Conservation (phyloP, 78 protist species). For the Dictyostelium firmibasis region DNA sequence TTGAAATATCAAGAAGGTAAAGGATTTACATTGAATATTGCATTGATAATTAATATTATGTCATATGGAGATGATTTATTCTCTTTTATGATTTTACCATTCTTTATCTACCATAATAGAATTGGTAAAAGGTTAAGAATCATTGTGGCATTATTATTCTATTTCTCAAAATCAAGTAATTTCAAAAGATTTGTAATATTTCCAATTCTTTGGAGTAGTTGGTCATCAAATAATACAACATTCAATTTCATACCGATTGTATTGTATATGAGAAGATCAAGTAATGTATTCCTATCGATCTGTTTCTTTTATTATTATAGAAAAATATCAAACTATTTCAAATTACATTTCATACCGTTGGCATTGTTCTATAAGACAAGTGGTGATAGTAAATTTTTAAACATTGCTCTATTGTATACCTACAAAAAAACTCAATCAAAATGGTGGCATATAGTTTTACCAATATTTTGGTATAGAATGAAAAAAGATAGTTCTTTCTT, state of each 20-base stretch:
- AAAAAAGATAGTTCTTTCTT: not conserved
- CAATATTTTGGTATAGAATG: constrained; percentile 35
- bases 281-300: not conserved
- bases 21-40: constrained; percentile 16
- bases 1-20: not conserved
- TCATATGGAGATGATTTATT: too few relatives aligned
- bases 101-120: not conserved
- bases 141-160: not conserved
- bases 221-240: not conserved
- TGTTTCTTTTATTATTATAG: constrained; percentile 11
- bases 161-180: not conserved
- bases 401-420: not conserved
- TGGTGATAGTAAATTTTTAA: not conserved
- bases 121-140: not conserved
- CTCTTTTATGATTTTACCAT: not conserved
- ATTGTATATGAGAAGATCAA: not conserved
- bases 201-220: constrained; percentile 4
- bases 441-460: not conserved
- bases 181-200: constrained; percentile 15
- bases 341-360: not conserved
- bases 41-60: not conserved
- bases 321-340: not conserved
- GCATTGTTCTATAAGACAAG: not conserved
- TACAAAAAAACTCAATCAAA: too few relatives aligned
- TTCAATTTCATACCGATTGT: not conserved